phyloP scores from a whole-genome alignment of 306 rosid genomes.

The Prunus davidiana region DNA sequence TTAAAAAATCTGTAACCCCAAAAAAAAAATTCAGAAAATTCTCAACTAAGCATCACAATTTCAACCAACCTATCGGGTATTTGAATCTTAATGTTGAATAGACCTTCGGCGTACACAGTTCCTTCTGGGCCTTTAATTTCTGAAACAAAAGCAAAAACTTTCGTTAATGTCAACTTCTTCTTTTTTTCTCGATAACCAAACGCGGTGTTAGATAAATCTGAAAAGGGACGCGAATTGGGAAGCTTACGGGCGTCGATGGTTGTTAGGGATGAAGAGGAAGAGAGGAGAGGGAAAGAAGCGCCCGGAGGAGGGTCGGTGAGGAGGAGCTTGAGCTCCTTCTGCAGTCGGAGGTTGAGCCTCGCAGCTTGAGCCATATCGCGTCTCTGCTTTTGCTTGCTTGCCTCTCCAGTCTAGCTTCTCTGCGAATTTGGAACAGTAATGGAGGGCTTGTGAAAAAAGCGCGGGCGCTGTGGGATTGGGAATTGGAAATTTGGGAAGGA shows the following conservation, averaged over 20 bases:
- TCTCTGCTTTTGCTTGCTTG: not conserved
- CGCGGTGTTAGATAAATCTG: not conserved
- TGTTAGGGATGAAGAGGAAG: constrained; percentile 21
- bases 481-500: not conserved
- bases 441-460: not conserved
- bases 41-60: not conserved
- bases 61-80: constrained; percentile 30
- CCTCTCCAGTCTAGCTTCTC: not conserved
- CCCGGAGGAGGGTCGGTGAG: constrained; percentile 47
- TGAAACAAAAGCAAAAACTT: not conserved
- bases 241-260: constrained; percentile 34
- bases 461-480: not conserved
- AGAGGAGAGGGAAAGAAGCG: constrained; percentile 29
- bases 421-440: not conserved
- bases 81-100: constrained; percentile 33
- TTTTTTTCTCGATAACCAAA: not conserved
- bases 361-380: constrained; percentile 40
- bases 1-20: not conserved
- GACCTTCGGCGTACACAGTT: constrained; percentile 31
- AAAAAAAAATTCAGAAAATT: not conserved
- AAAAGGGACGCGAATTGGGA: not conserved
- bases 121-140: constrained; percentile 40
- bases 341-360: constrained; percentile 40
- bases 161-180: not conserved
- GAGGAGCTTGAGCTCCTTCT: constrained; percentile 46